A percentile compares a stretch with the other conserved stretches of the same genome.
Conservation (phyloP, 2,329 filamentous ascomycete genomes). For the Tolypocladium tundrense region DNA sequence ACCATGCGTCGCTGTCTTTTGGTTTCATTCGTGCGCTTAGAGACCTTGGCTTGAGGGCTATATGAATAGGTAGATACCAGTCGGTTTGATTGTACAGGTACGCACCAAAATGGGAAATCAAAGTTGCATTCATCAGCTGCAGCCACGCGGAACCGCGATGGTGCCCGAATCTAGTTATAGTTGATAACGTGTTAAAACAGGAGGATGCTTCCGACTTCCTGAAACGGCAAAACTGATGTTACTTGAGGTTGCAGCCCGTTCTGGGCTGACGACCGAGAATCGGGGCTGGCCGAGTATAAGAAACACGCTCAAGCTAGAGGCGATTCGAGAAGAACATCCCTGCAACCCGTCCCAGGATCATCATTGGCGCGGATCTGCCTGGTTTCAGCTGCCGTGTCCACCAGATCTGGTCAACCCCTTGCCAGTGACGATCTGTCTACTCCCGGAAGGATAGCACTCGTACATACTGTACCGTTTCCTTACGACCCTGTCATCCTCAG, state of each 20-base stretch:
- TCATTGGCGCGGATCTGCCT: not conserved
- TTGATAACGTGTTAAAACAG: too few species aligned
- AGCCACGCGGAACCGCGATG: not conserved
- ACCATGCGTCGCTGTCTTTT: not conserved
- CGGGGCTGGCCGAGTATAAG: not conserved
- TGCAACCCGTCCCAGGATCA: not conserved
- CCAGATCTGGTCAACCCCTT: not conserved
- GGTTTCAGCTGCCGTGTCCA: not conserved
- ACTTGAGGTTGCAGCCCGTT: not conserved
- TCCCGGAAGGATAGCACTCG: not conserved
- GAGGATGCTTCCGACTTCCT: too few species aligned
- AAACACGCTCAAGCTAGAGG: too few species aligned
- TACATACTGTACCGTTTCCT: not conserved
- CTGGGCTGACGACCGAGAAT: not conserved
- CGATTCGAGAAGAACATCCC: not conserved
- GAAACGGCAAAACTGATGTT: too few species aligned
- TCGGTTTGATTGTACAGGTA: not conserved
- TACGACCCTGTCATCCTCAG: not conserved
- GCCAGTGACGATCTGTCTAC: not conserved
- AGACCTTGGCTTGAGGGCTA: not conserved
- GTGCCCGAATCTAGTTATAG: not conserved
- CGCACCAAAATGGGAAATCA: not conserved
- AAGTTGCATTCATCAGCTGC: not conserved
- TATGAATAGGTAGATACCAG: constrained; percentile 1
- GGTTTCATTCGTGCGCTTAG: not conserved